Base-by-base conservation (phyloP, 768 basidiomycete genomes). In the Tylopilus felleus region DNA sequence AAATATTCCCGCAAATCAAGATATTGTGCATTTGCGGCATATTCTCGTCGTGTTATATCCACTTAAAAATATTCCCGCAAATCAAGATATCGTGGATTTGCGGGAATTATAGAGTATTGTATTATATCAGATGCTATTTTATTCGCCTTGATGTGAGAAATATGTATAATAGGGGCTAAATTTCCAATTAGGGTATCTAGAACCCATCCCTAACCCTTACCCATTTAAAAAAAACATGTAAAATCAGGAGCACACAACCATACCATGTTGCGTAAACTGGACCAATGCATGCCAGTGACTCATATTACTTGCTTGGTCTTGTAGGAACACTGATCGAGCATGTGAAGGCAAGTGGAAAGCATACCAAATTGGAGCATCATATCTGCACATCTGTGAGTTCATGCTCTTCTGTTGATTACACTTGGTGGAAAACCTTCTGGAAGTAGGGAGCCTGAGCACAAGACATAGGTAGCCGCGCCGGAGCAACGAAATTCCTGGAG, bases 401-500 rank as follows among this genome's bases (percentile, higher is more conserved):
- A 21, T 12, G 4, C 17, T 8, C 36, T 41, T 19, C 13, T 8
- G 21, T 23, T 5, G 10, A 23, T 33, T 3, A 9, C 5, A 13
- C 27, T 31, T 2, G 31, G 2, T 31, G 14, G 49, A 49, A n/a
- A 29, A 68, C 68, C 50, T n/a, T 70, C 62, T 23, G 40, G 49
- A 16, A 62, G 62, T n/a, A 68, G 55, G n/a, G n/a, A n/a, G n/a
- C n/a, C n/a, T n/a, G 58, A 55, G n/a, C 66, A 65, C 22, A 68
- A 55, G 2, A 64, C 60, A 16, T 57, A 62, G 3, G 51, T 59
- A 10, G 69, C 69, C n/a, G n/a, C 17, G 63, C 62, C 1, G 66
- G 67, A 25, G 68, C 57, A 6, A 69, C 68, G 36, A 65, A 66
- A 38, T 70, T n/a, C n/a, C n/a, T n/a, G n/a, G n/a, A n/a, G n/a